A percentile compares a stretch with the other conserved stretches of the same genome.
phyloP scores from a whole-genome alignment of 495 filamentous ascomycete genomes.

The Tuber indicum region DNA sequence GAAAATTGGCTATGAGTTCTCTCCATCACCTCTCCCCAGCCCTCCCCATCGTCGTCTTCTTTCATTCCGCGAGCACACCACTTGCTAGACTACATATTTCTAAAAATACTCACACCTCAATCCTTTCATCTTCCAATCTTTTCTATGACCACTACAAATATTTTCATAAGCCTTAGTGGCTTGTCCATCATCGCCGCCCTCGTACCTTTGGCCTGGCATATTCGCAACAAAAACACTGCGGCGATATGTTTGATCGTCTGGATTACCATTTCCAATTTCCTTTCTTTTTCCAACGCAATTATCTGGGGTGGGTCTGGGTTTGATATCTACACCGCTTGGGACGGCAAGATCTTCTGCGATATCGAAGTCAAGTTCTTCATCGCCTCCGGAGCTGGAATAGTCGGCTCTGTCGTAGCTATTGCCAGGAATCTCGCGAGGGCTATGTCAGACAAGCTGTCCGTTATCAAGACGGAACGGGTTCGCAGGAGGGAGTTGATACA shows the following conservation, averaged over 20 bases:
- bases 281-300: constrained; percentile 67
- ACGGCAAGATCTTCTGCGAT: constrained; percentile 74
- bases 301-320: constrained; percentile 74
- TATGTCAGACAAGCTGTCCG: constrained; percentile 59
- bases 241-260: constrained; percentile 59
- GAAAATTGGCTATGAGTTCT: constrained; percentile 2
- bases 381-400: constrained; percentile 56
- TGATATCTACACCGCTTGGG: constrained; percentile 54
- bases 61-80: background rate
- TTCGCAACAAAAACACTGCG: constrained; percentile 56
- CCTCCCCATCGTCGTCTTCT: background rate
- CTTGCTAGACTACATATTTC: background rate
- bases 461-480: constrained; percentile 51
- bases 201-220: constrained; percentile 39
- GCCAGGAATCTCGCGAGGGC: constrained; percentile 66
- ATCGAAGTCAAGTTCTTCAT: constrained; percentile 65
- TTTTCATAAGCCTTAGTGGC: constrained; percentile 26
- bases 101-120: background rate
- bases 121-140: background rate
- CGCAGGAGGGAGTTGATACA: constrained; percentile 51
- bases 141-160: constrained; percentile 11
- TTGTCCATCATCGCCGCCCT: constrained; percentile 23
- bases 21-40: background rate
- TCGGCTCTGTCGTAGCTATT: constrained; percentile 59
- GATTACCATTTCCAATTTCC: constrained; percentile 58